Conservation (phyloP, 2,329 filamentous ascomycete genomes). For the Alternaria atra region DNA sequence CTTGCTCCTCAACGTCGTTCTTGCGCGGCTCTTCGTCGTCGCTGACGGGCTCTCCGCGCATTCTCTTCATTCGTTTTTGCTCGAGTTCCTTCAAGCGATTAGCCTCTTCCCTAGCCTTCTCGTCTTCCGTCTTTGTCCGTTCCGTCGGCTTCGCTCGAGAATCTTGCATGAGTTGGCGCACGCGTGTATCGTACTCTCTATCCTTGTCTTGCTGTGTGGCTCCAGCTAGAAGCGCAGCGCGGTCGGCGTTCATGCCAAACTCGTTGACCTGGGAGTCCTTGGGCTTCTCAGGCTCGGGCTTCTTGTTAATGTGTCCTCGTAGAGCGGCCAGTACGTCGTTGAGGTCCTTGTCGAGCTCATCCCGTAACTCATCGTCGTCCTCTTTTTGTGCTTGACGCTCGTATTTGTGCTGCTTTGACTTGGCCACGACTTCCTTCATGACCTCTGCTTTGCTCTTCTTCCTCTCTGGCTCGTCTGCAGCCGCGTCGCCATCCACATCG, state of each 20-base stretch:
- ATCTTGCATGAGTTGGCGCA: constrained; percentile 85
- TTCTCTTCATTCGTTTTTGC: constrained; percentile 80
- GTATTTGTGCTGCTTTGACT: constrained; percentile 94
- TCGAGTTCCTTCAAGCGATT: constrained; percentile 81
- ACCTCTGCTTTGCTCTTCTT: constrained; percentile 97
- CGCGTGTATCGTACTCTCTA: constrained; percentile 84
- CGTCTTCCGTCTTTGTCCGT: constrained; percentile 74
- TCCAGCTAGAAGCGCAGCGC: constrained; percentile 67
- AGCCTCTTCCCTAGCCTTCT: constrained; percentile 72
- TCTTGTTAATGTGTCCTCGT: constrained; percentile 63
- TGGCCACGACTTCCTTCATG: constrained; percentile 97
- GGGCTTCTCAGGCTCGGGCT: constrained; percentile 53
- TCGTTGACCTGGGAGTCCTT: constrained; percentile 50
- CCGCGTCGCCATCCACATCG: constrained; percentile 43
- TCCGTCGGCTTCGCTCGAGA: constrained; percentile 85
- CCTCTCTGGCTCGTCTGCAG: constrained; percentile 71
- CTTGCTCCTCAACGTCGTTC: constrained; percentile 31
- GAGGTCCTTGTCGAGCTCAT: constrained; percentile 84
- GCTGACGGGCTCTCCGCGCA: constrained; percentile 83
- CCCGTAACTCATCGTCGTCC: constrained; percentile 87
- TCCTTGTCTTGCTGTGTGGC: constrained; percentile 74
- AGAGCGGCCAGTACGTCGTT: constrained; percentile 78
- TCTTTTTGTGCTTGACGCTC: constrained; percentile 93
- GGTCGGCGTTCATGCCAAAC: constrained; percentile 66
- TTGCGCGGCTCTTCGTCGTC: constrained; percentile 70